Evolutionary conservation across 2,329 filamentous ascomycete species (phyloP).

Genomic region (Venturia carpophila): DNA sequence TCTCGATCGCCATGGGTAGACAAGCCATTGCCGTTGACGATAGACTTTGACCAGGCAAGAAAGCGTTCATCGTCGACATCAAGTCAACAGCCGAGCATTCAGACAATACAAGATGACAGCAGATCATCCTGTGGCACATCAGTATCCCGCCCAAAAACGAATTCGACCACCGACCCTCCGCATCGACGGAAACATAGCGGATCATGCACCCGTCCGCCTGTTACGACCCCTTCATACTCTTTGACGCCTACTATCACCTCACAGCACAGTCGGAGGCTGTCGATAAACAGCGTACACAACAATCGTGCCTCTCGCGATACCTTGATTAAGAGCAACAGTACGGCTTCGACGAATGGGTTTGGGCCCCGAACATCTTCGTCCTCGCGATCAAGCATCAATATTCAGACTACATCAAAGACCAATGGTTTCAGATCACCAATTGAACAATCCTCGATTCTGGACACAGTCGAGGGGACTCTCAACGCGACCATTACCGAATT

Average conservation of each 20-base stretch:
- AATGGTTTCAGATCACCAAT: neutral
- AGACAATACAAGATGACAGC: neutral
- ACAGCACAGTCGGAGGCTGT: conserved; percentile 11
- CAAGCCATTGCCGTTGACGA: conserved; percentile 16
- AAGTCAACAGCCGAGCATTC: neutral
- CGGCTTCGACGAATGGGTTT: conserved; percentile 9
- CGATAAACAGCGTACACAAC: neutral
- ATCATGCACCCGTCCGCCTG: neutral
- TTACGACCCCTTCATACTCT: conserved; percentile 12
- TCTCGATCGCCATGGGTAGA: neutral
- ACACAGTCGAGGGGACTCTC: conserved; percentile 18
- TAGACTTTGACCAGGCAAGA: conserved; percentile 13
- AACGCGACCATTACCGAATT: conserved; percentile 18
- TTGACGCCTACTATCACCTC: conserved; percentile 14
- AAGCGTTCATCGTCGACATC: conserved; percentile 8
- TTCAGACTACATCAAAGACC: neutral
- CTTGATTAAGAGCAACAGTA: conserved; percentile 2
- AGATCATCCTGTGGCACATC: neutral
- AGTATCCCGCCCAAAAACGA: conserved; percentile 16
- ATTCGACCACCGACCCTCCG: neutral
- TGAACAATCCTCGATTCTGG: neutral
- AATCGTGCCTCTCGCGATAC: neutral
- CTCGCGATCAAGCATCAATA: neutral
- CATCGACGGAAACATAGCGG: conserved; percentile 4
- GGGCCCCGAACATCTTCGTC: neutral